These are phyloP conservation scores for Celoporthe dispersa DNA, from an alignment of 2,329 filamentous ascomycete genomes.

Conservation along the genomic window DNA sequence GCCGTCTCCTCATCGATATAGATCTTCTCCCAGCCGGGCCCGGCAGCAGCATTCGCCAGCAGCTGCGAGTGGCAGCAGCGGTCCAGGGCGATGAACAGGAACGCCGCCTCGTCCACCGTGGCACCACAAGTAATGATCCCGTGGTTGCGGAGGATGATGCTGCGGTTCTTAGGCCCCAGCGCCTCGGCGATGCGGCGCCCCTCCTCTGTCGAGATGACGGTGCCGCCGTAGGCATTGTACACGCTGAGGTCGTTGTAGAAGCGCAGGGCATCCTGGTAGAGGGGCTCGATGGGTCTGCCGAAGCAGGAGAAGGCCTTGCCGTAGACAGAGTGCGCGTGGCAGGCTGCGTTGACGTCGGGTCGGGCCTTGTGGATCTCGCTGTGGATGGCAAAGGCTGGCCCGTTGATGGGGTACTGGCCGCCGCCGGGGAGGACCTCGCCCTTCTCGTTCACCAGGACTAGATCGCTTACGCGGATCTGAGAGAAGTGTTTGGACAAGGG, in stretches of 20 bases:
- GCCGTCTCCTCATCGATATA: slow-evolving; percentile 43
- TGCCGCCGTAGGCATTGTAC: slow-evolving; percentile 10
- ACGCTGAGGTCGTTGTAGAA: slow-evolving; percentile 14
- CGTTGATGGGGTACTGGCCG: slow-evolving; percentile 4
- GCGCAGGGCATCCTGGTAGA: slow-evolving; percentile 6
- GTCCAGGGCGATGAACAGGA: slow-evolving; percentile 10
- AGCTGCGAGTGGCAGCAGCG: slow-evolving; percentile 15
- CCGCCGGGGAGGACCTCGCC: slow-evolving; percentile 39
- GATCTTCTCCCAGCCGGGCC: slow-evolving; percentile 36
- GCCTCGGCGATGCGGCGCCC: slow-evolving; percentile 4
- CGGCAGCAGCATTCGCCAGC: slow-evolving; percentile 11
- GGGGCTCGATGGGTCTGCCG: not conserved
- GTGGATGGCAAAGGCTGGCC: slow-evolving; percentile 63
- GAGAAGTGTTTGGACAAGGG: slow-evolving; percentile 63
- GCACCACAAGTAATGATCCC: slow-evolving; percentile 9
- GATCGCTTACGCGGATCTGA: slow-evolving; percentile 60
- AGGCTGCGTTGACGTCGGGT: slow-evolving; percentile 56
- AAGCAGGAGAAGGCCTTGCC: slow-evolving; percentile 56
- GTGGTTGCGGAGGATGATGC: slow-evolving; percentile 13
- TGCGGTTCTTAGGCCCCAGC: slow-evolving; percentile 13
- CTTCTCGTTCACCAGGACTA: slow-evolving; percentile 61
- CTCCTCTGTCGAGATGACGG: slow-evolving; percentile 2
- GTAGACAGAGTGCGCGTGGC: slow-evolving; percentile 62
- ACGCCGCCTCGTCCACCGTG: slow-evolving; percentile 2
- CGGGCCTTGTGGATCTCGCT: slow-evolving; percentile 62